Base-by-base conservation (phyloP, 768 basidiomycete genomes). In the Russula virescens region DNA sequence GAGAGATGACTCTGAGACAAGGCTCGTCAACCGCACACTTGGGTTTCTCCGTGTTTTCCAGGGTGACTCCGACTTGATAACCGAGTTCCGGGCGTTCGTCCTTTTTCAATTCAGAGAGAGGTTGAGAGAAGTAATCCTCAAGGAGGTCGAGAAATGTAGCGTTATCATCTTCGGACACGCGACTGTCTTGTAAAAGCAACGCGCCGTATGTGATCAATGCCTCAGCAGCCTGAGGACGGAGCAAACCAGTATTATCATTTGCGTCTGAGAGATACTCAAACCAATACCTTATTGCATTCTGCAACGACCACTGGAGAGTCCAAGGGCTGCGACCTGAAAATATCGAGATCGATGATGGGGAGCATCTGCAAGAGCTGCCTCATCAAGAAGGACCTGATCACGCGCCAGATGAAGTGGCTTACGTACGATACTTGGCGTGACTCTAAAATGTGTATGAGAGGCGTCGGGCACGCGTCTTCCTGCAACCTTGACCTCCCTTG, bases 21-120 rank as follows among this genome's bases (percentile, higher is more conserved):
- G 89, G 85, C 52, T 89, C 87, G 70, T 94, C 83, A 11, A 84
- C 86, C 5, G 91, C 89, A 72, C 91, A 93, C 72, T 85, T 90
- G 42, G 89, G 88, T 69, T 91, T 93, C 76, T 97, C 95, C 2
- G 94, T 98, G 73, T 95, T 94, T 75, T 95, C 93, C n/a, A 96
- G 83, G 5, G 94, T 97, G 5, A 94, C 93, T 2, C 95, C 94
- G 46, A 93, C 86, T 75, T 98, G 95, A 73, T 93, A 98, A 59
- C 89, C 85, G 13, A 91, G 76, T 67, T 97, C 91, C 0, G 92
- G 91, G 19, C 86, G 83, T 71, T 91, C 87, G 65, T 98, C 95
- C 66, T 82, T 78, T 77, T 81, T 78, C 60, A 98, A 77, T 1
- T 77, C 78, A 2, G 75, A 74, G 38, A 78, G 70, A 0, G 86